Evolutionary conservation across 257 asterid species (phyloP).

Genomic region (Jaltomata sinuosa): DNA sequence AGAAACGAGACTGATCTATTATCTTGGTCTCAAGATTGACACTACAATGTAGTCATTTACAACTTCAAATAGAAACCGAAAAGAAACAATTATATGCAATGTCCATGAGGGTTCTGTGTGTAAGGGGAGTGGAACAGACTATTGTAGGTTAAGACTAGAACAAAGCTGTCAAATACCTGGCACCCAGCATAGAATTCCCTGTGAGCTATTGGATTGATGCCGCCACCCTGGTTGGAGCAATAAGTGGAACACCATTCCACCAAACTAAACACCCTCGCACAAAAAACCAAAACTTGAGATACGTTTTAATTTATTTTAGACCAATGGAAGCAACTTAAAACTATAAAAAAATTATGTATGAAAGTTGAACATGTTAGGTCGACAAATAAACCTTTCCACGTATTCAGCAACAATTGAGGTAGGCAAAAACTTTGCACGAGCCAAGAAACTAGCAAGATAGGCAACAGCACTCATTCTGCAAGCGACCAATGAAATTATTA

Average conservation of each 20-base stretch:
- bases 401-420: constrained; percentile 31
- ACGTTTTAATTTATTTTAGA: neutral
- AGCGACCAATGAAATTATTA: neutral
- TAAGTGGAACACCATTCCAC: constrained; percentile 63
- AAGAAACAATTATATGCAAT: neutral
- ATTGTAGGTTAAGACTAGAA: neutral
- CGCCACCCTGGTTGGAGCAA: constrained; percentile 45
- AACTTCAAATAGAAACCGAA: neutral
- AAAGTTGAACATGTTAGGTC: neutral
- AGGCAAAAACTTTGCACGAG: constrained; percentile 69
- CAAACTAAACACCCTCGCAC: constrained; percentile 36
- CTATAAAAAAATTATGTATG: neutral
- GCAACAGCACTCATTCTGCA: constrained; percentile 94
- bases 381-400: constrained; percentile 52
- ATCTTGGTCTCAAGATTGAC: neutral
- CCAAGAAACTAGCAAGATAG: constrained; percentile 80
- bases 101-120: neutral
- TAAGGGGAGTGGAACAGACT: neutral
- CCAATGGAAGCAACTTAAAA: neutral
- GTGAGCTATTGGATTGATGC: constrained; percentile 51
- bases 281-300: neutral
- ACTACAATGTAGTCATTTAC: neutral
- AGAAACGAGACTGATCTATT: neutral
- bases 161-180: constrained; percentile 42
- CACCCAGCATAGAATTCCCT: constrained; percentile 77